Evolutionary conservation across 1,284 basidiomycete genomes (phyloP).

Genomic region (Caloboletus firmus): DNA sequence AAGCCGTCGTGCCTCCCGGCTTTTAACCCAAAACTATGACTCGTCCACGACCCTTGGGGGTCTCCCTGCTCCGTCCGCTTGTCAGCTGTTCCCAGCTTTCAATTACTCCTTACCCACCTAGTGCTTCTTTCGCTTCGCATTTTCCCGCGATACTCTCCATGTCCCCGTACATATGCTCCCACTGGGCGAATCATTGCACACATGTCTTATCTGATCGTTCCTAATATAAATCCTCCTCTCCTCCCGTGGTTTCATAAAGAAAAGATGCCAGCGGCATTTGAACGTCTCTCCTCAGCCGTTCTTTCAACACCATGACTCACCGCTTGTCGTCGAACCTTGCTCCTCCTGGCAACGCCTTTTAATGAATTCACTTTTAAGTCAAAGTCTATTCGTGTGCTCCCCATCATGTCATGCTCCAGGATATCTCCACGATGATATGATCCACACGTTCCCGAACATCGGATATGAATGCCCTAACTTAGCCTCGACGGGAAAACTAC

Average conservation of each 20-base stretch:
- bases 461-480: conserved; percentile 29
- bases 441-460: conserved; percentile 21
- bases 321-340: conserved; percentile 11
- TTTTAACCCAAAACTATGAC: conserved; percentile 45
- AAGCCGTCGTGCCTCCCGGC: conserved; percentile 73
- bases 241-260: conserved; percentile 19
- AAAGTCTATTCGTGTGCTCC: conserved; percentile 29
- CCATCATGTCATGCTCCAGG: conserved; percentile 17
- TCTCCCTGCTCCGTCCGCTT: background rate
- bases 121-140: conserved; percentile 15
- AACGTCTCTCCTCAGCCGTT: conserved; percentile 14
- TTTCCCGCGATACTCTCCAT: conserved; percentile 9
- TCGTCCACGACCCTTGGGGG: conserved; percentile 1
- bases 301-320: conserved; percentile 22
- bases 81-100: conserved; percentile 7
- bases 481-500: conserved; percentile 46
- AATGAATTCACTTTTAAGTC: conserved; percentile 20
- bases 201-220: conserved; percentile 29
- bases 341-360: conserved; percentile 33
- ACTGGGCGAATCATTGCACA: conserved; percentile 8
- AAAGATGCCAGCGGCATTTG: conserved; percentile 28
- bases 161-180: conserved; percentile 12
- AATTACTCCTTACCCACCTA: conserved; percentile 11
- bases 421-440: conserved; percentile 21
- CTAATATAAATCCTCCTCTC: conserved; percentile 34